Evolutionary conservation across 441 rosid species (phyloP).

Genomic region (Oxalis stricta): DNA sequence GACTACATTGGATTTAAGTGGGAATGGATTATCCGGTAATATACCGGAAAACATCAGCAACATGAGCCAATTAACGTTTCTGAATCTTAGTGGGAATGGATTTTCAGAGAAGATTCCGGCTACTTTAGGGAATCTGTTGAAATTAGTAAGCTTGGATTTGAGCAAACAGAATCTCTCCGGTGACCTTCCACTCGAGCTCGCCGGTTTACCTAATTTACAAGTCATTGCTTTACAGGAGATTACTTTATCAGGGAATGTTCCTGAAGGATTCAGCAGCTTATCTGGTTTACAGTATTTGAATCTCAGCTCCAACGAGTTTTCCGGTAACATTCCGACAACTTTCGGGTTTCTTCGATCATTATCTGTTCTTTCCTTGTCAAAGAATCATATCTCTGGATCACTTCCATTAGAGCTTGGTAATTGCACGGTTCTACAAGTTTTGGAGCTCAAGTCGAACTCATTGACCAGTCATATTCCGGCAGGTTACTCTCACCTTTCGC

Average conservation of each 20-base stretch:
- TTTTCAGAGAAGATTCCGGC: constrained; percentile 61
- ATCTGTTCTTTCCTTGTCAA: constrained; percentile 56
- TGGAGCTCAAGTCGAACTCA: constrained; percentile 53
- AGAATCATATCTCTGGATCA: constrained; percentile 52
- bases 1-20: constrained; percentile 58
- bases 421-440: constrained; percentile 71
- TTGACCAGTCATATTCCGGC: constrained; percentile 54
- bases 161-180: constrained; percentile 83
- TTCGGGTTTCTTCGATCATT: constrained; percentile 63
- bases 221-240: constrained; percentile 82
- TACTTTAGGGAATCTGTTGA: constrained; percentile 52
- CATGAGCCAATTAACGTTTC: constrained; percentile 32
- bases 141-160: constrained; percentile 59
- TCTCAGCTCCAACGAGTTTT: constrained; percentile 56
- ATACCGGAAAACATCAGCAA: constrained; percentile 56
- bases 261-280: constrained; percentile 91
- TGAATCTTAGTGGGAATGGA: constrained; percentile 62
- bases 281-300: constrained; percentile 51
- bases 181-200: constrained; percentile 58
- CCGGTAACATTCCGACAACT: constrained; percentile 60
- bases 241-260: constrained; percentile 50
- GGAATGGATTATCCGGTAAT: constrained; percentile 51
- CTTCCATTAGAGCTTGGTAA: constrained; percentile 75
- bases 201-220: constrained; percentile 75
- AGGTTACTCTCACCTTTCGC: constrained; percentile 50